Evolutionary conservation across 83 land plant species (phyloP).

Genomic region (Thuja plicata): DNA sequence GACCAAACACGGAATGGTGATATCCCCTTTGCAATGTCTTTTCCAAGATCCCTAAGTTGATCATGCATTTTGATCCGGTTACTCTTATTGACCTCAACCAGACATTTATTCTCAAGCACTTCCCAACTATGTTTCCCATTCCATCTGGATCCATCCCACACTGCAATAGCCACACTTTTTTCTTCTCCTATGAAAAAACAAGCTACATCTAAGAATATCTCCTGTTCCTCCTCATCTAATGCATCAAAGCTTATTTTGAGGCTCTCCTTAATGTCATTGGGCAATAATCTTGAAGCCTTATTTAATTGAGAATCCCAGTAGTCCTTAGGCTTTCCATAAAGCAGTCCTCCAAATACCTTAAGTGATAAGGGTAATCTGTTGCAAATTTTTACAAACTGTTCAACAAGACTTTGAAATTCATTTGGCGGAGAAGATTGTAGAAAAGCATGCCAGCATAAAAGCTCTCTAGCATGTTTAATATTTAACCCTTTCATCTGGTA

Average conservation of each 20-base stretch:
- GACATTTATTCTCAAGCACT: not conserved
- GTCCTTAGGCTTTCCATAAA: not conserved
- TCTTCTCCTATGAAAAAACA: conserved; percentile 5
- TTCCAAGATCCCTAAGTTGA: conserved; percentile 1
- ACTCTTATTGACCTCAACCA: not conserved
- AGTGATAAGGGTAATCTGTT: not conserved
- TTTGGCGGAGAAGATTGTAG: not conserved
- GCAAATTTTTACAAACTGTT: not conserved
- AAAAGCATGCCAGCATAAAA: not conserved
- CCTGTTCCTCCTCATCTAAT: not conserved
- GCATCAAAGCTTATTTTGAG: not conserved
- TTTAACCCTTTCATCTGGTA: not conserved
- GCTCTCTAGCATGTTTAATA: not conserved
- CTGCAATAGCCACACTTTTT: not conserved
- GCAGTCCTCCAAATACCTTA: not conserved
- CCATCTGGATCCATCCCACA: not conserved
- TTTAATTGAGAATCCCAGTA: not conserved
- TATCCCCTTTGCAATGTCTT: not conserved
- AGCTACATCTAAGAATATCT: not conserved
- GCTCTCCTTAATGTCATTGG: not conserved
- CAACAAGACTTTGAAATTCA: not conserved
- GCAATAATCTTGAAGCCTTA: not conserved
- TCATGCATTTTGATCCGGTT: conserved; percentile 10
- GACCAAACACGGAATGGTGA: not conserved
- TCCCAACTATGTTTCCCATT: not conserved